phyloP scores from a whole-genome alignment of 257 asterid genomes.

The Asclepias syriaca region DNA sequence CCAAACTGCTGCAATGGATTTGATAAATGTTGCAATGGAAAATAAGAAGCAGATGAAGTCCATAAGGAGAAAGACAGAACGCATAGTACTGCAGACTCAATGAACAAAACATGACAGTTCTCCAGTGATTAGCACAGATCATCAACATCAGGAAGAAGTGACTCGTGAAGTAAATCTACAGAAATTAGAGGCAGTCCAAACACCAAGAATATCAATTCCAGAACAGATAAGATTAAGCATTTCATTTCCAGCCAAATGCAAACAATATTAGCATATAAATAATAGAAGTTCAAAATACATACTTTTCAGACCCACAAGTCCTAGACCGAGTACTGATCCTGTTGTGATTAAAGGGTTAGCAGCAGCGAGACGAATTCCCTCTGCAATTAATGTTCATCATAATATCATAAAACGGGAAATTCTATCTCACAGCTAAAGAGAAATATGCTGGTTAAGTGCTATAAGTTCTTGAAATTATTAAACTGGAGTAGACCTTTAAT shows the following conservation, averaged over 20 bases:
- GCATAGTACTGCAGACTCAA: background rate
- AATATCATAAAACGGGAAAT: constrained; percentile 9
- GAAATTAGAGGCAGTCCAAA: background rate
- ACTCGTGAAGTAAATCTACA: background rate
- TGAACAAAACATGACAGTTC: background rate
- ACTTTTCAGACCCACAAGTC: constrained; percentile 71
- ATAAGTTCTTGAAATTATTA: background rate
- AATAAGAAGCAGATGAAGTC: background rate
- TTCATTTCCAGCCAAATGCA: background rate
- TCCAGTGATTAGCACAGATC: background rate
- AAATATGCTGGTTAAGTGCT: background rate
- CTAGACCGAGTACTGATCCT: constrained; percentile 65
- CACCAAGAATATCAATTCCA: background rate
- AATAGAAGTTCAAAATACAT: constrained; percentile 19
- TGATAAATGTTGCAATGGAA: background rate
- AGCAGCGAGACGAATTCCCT: constrained; percentile 63
- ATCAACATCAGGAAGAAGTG: background rate
- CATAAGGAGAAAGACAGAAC: background rate
- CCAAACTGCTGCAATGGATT: background rate
- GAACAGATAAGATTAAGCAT: background rate
- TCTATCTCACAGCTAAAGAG: constrained; percentile 3
- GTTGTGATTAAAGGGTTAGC: constrained; percentile 56
- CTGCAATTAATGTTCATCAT: constrained; percentile 37
- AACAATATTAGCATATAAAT: background rate
- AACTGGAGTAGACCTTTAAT: constrained; percentile 52